Evolutionary conservation across 495 filamentous ascomycete genomes (phyloP), one percentile per base, ranked within the genome.

Genomic region (Apiosordaria backusii): DNA sequence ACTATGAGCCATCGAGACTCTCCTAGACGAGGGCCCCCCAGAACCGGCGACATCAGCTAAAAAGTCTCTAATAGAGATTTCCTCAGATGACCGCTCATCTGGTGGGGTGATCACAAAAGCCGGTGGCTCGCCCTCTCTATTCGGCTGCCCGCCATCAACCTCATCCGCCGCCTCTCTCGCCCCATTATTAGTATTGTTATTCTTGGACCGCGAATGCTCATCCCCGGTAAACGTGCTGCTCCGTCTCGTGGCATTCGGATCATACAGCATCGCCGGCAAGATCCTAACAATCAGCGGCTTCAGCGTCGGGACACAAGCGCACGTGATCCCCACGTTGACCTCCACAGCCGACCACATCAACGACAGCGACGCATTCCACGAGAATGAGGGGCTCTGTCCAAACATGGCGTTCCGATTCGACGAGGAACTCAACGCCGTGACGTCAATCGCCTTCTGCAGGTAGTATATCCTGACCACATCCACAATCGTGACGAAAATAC

Each of bases 261-360:
- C 78, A 60, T 79, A 82, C 40, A 95, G 82, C 79, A 95, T 82
- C 54, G 85, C 82, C 4, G 93, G 93, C 23, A 94, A 74, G 58
- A 95, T 84, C 10, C 86, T 85, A 54, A 90, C 85, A 63, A 92
- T 87, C 19, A 97, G 81, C 16, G 93, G 93, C 71, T 97, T 97
- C 67, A 97, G 79, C 21, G 90, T 93, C 16, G 93, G 93, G 26
- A 96, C 88, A 70, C 92, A 97, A 58, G 87, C 93, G 65, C 91
- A 95, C 53, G 93, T 89, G 63, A 97, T 90, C 7, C 92, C 92
- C 7, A 92, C 82, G 70, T 96, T 93, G 75, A 97, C 92, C 75
- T 97, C 93, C 66, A 97, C 85, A 9, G 88, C 90, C 19, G 90
- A 93, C 93, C 92, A 97, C 89, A 97, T 92, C 73, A 96, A 90